These are phyloP conservation scores for Glycine latifolia DNA, from an alignment of 306 rosid species.

Conservation along the genomic window DNA sequence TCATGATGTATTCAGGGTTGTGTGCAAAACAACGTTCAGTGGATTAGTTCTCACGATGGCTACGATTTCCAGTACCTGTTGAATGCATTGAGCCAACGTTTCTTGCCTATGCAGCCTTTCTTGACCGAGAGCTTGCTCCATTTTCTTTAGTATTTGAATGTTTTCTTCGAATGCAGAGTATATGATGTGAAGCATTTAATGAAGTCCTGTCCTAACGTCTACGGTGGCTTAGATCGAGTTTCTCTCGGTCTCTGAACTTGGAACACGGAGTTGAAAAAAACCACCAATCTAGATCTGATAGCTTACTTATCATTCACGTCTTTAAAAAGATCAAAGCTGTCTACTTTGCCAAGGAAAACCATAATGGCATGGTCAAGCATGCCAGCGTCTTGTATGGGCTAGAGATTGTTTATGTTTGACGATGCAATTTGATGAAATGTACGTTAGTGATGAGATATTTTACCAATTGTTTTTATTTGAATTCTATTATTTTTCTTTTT, in stretches of 20 bases:
- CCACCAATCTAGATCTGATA: background rate
- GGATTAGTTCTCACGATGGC: background rate
- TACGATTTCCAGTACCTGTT: background rate
- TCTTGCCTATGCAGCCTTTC: too few relatives aligned
- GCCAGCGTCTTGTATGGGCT: background rate
- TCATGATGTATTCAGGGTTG: background rate
- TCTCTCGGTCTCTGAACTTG: background rate
- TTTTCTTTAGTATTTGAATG: background rate
- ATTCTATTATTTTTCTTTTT: too few relatives aligned
- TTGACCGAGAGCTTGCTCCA: background rate
- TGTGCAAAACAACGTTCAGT: background rate
- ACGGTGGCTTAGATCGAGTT: background rate
- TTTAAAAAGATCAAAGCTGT: background rate
- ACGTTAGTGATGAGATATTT: too few relatives aligned
- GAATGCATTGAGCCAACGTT: background rate
- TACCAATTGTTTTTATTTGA: too few relatives aligned
- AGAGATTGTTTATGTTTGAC: background rate
- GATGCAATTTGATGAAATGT: too few relatives aligned
- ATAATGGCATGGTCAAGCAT: background rate
- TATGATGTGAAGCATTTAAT: background rate
- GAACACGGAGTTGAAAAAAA: background rate
- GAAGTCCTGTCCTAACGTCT: background rate
- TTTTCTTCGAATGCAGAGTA: background rate
- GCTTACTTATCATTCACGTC: background rate
- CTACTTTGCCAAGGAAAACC: background rate